Evolutionary conservation across 2,329 filamentous ascomycete species (phyloP).

Genomic region (Shiraia bambusicola): DNA sequence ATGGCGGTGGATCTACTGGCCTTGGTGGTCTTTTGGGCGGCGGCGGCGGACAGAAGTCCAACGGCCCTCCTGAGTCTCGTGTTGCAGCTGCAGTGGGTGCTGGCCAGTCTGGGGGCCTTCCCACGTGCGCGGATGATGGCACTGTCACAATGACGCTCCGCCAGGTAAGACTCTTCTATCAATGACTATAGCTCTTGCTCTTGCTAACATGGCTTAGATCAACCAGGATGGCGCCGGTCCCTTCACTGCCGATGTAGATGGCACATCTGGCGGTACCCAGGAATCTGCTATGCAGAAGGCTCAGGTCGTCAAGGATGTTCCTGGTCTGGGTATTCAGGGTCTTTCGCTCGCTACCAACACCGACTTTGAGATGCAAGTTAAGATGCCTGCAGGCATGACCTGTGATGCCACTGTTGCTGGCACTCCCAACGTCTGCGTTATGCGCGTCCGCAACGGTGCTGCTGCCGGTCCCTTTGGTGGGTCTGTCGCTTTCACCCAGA

Average conservation of each 20-base stretch:
- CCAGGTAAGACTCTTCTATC: conserved; percentile 42
- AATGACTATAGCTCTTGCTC: not conserved
- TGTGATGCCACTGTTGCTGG: conserved; percentile 63
- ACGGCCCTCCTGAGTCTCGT: conserved; percentile 53
- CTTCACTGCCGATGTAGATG: conserved; percentile 61
- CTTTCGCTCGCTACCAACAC: conserved; percentile 60
- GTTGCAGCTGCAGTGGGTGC: conserved; percentile 58
- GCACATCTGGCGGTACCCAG: conserved; percentile 65
- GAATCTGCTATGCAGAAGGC: conserved; percentile 61
- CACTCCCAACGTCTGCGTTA: conserved; percentile 64
- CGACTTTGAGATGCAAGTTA: conserved; percentile 64
- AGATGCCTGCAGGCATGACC: conserved; percentile 69
- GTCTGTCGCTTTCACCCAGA: conserved; percentile 66
- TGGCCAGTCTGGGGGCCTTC: conserved; percentile 58
- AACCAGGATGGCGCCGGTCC: conserved; percentile 72
- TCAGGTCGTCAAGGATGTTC: conserved; percentile 61
- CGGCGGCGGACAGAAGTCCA: conserved; percentile 51
- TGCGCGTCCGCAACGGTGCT: conserved; percentile 63
- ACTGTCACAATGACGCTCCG: conserved; percentile 64
- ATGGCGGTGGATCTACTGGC: conserved; percentile 26
- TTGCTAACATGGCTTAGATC: conserved; percentile 40
- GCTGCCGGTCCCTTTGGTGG: conserved; percentile 68
- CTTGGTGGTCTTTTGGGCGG: conserved; percentile 35
- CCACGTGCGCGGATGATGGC: conserved; percentile 62
- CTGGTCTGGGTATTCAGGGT: conserved; percentile 58